Evolutionary conservation across 163 green algal species (phyloP).

Genomic region (Scenedesmus sp.): DNA sequence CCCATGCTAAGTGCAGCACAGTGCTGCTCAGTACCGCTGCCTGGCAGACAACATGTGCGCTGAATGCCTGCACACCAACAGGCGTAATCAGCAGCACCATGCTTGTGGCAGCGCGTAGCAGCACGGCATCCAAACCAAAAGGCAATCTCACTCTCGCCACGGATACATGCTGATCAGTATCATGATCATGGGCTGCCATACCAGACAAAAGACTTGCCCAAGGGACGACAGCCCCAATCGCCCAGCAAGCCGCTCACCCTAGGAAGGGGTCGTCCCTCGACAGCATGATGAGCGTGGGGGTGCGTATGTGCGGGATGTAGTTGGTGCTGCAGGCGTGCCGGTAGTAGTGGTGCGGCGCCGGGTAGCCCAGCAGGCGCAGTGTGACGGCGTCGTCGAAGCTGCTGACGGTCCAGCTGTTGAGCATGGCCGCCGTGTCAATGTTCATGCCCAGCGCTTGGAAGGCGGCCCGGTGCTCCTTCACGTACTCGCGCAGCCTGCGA

Average conservation of each 20-base stretch:
- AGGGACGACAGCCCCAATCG: too few species aligned
- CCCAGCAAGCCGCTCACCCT: too few species aligned
- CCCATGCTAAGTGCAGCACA: too few species aligned
- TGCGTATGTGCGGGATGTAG: slow-evolving; percentile 78
- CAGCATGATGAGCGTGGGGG: slow-evolving; percentile 78
- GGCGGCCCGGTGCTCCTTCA: slow-evolving; percentile 20
- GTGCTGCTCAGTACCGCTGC: too few species aligned
- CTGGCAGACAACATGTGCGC: too few species aligned
- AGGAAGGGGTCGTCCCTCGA: slow-evolving; percentile 82
- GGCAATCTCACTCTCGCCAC: too few species aligned
- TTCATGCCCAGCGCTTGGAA: background rate
- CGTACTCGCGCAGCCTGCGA: slow-evolving; percentile 50
- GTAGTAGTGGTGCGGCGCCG: slow-evolving; percentile 62
- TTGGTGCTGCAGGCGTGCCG: slow-evolving; percentile 61
- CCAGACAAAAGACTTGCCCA: background rate
- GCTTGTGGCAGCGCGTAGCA: too few species aligned
- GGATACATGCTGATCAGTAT: too few species aligned
- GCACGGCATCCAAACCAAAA: too few species aligned
- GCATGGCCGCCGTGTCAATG: slow-evolving; percentile 40
- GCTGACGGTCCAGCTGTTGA: slow-evolving; percentile 50
- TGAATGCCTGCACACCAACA: too few species aligned
- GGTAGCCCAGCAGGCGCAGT: slow-evolving; percentile 33
- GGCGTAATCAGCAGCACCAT: too few species aligned
- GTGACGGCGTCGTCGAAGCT: slow-evolving; percentile 53
- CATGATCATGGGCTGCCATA: background rate